Conservation (phyloP, 768 basidiomycete genomes). For the Xerocomellus intermedius region DNA sequence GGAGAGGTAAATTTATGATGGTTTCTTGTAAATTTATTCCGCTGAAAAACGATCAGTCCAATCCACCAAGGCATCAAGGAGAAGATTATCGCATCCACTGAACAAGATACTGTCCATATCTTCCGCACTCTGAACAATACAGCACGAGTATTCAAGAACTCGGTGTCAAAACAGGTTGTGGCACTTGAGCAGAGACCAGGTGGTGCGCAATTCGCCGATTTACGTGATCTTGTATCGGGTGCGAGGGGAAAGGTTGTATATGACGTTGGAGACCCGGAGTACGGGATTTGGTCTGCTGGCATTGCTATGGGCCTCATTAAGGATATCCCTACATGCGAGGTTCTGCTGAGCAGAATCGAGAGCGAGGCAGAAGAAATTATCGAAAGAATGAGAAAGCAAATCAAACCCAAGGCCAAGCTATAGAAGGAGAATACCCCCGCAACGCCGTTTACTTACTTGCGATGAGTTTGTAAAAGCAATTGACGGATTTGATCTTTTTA, state of each 20-base stretch:
- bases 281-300: conserved; percentile 83
- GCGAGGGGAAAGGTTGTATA: conserved; percentile 71
- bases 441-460: neutral
- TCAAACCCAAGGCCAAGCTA: conserved; percentile 20
- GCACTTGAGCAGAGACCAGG: conserved; percentile 74
- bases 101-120: conserved; percentile 85
- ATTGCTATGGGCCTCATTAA: conserved; percentile 69
- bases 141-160: conserved; percentile 84
- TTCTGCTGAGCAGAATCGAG: conserved; percentile 66
- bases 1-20: conserved; percentile 53
- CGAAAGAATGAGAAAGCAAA: conserved; percentile 37
- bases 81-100: conserved; percentile 79
- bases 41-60: conserved; percentile 45
- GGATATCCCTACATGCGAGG: conserved; percentile 82
- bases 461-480: neutral
- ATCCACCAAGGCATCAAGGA: conserved; percentile 91
- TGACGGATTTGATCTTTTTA: neutral
- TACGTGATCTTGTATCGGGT: conserved; percentile 75
- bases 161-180: conserved; percentile 82
- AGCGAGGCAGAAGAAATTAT: conserved; percentile 72
- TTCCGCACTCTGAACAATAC: conserved; percentile 86
- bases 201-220: conserved; percentile 84
- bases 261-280: conserved; percentile 80
- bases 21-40: neutral
- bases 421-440: conserved; percentile 11